Percentiles rank a stretch among this genome's conserved stretches.
These are phyloP conservation scores for Diaporthe batatas DNA, from an alignment of 2,329 filamentous ascomycete genomes.

Conservation along the genomic window DNA sequence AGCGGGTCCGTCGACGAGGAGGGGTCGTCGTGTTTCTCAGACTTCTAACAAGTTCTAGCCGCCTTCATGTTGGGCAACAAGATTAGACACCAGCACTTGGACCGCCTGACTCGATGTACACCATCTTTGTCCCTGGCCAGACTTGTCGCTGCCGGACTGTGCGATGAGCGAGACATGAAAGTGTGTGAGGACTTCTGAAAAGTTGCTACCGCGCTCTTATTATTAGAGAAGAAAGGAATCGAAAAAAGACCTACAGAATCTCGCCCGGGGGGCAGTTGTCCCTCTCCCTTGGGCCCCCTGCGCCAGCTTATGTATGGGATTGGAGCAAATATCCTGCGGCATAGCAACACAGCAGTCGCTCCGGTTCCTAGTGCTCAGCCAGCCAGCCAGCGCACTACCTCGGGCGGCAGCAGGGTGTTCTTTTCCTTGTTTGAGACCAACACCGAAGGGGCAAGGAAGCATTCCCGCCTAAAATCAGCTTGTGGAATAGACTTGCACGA, in stretches of 20 bases:
- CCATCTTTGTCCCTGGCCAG: slow-evolving; percentile 19
- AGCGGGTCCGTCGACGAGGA: slow-evolving; percentile 33
- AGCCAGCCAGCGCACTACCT: slow-evolving; percentile 12
- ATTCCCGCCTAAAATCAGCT: slow-evolving; percentile 26
- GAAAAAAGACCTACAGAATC: not conserved
- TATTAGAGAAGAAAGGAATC: slow-evolving; percentile 1
- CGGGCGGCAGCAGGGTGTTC: slow-evolving; percentile 23
- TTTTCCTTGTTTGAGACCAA: slow-evolving; percentile 25
- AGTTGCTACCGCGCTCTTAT: not conserved
- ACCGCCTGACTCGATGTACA: slow-evolving; percentile 5
- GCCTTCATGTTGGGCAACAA: slow-evolving; percentile 17
- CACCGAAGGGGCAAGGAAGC: slow-evolving; percentile 19
- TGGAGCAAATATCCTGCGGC: slow-evolving; percentile 12
- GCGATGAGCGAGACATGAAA: slow-evolving; percentile 15
- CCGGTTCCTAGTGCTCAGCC: slow-evolving; percentile 14
- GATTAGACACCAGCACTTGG: slow-evolving; percentile 7
- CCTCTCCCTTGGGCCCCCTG: slow-evolving; percentile 4
- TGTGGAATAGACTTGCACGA: slow-evolving; percentile 19
- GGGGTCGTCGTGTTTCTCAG: slow-evolving; percentile 23
- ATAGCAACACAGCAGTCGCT: slow-evolving; percentile 25
- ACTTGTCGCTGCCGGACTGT: slow-evolving; percentile 17
- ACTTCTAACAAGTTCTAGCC: slow-evolving; percentile 14
- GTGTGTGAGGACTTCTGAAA: not conserved
- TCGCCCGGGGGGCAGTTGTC: not conserved
- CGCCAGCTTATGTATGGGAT: not conserved